Evolutionary conservation across 2,329 filamentous ascomycete species (phyloP), one percentile per base, ranked within the genome.

Genomic region (Colletotrichum caudatum): DNA sequence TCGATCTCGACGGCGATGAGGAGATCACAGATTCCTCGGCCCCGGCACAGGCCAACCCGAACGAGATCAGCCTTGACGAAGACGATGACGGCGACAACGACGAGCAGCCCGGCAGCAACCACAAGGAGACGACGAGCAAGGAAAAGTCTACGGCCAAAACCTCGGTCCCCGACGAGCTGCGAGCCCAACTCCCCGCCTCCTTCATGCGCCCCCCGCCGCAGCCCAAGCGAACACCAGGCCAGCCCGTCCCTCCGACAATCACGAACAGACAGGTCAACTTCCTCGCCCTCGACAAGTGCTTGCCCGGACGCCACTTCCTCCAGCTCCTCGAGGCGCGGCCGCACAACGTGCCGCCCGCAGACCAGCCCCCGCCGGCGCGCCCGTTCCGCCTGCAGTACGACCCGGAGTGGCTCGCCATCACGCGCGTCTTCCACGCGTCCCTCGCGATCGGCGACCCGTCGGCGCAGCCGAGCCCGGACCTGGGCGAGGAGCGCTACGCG

Each of bases 331-430:
- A 92, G 41, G 84, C 95, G 23, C 78, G 82, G 2, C 84, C 90
- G 3, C 77, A 71, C 68, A 56, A 71, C 51, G 57, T 62, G 16
- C 60, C 64, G 33, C 60, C 53, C 54, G 50, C 39, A 58, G 26
- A 64, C 59, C 14, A 60, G 72, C 61, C 76, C 35, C 11, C 82
- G 41, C 61, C 63, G 33, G 23, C 77, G 20, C 81, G 84, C 2
- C 90, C 90, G 1, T 88, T 90, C 75, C 84, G 83, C 14, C 85
- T 98, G 0, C 84, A 90, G 59, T 98, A 99, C 79, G 96, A 99
- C 80, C 90, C 91, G 14, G 96, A 99, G 82, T 99, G 95, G 95
- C 90, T 99, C 9, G 93, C 96, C 53, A 98, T 99, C 74, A 95
- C 92, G 16, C 92, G 95, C 53, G 92, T 91, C 9, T 97, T 98